Percentiles rank a stretch among this genome's conserved stretches.
Conservation (phyloP, 148 eudicot species). For the Tetragonia tetragonoides region DNA sequence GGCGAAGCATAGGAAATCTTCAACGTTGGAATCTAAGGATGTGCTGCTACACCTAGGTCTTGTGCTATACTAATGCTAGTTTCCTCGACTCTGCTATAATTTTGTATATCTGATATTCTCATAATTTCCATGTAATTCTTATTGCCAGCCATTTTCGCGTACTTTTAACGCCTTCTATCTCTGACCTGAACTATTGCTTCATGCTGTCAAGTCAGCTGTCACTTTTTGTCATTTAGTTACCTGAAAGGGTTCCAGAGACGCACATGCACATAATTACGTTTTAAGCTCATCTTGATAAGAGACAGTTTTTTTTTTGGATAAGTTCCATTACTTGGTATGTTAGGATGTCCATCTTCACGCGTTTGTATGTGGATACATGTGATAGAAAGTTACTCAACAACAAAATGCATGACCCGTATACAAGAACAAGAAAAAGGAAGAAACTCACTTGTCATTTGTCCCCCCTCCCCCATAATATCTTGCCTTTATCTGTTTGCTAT, state of each 20-base stretch:
- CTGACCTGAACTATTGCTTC: constrained; percentile 10
- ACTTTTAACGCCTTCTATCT: neutral
- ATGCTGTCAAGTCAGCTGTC: neutral
- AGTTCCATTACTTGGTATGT: neutral
- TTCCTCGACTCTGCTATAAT: neutral
- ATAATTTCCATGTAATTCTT: neutral
- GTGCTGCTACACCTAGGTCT: constrained; percentile 88
- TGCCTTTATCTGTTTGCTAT: too few relatives aligned
- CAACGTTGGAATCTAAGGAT: constrained; percentile 85
- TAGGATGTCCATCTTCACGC: neutral
- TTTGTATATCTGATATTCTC: neutral
- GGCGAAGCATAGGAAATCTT: constrained; percentile 97
- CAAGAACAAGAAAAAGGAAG: neutral
- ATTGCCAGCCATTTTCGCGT: too few relatives aligned
- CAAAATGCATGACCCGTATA: neutral
- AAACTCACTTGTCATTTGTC: too few relatives aligned
- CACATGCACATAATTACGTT: neutral
- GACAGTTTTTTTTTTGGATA: neutral
- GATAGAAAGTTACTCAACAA: neutral
- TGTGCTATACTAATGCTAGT: constrained; percentile 25
- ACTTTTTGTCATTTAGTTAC: constrained; percentile 5
- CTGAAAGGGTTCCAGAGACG: neutral
- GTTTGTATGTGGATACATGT: neutral
- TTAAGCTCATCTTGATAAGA: neutral
- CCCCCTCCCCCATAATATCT: too few relatives aligned